Base-by-base conservation (phyloP, 1,284 basidiomycete species). In the Agroathelia rolfsii region DNA sequence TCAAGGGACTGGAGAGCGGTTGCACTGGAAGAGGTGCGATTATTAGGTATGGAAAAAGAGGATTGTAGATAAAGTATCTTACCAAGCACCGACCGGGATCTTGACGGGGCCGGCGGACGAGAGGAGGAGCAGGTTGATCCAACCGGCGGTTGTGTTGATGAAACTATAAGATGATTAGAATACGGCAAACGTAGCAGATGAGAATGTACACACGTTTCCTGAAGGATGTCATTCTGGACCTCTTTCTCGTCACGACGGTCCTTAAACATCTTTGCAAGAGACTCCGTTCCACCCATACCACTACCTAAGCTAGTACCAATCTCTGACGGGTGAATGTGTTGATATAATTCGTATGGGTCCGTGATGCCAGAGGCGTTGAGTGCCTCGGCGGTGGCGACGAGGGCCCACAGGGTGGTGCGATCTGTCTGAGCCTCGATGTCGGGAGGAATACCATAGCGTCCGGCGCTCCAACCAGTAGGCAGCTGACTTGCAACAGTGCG, bases 1-100 rank as follows among this genome's bases (percentile, higher is more conserved):
- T 97, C 94, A 30, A 98, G 66, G 6, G 94, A 98, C 61, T 98
- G 95, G 21, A 98, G 70, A 14, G 93, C 94, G 8, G 94, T 98
- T 15, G 95, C 95, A 51, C 84, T 88, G 35, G 7, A 35, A 25
- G 24, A 31, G 20, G 31, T 42, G 15, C 28, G 19, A 3, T 12
- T 23, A n/a, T 6, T 17, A 18, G 17, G 10, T 14, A 34, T 24
- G 23, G 21, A 3, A 11, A 30, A 22, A 28, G n/a, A 22, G 12
- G 16, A 14, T 9, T 17, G 20, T 12, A n/a, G 26, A 26, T 19
- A 9, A 30, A 27, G n/a, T n/a, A n/a, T n/a, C n/a, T 49, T 54
- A 87, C 84, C 94, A 98, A 42, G 95, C 95, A 45, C 95, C 94
- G 41, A 98, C 95, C 28, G 94, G 93, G 47, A 96, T 96, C 69